Conservation (phyloP, 768 basidiomycete genomes). For the Pisolithus microcarpus region DNA sequence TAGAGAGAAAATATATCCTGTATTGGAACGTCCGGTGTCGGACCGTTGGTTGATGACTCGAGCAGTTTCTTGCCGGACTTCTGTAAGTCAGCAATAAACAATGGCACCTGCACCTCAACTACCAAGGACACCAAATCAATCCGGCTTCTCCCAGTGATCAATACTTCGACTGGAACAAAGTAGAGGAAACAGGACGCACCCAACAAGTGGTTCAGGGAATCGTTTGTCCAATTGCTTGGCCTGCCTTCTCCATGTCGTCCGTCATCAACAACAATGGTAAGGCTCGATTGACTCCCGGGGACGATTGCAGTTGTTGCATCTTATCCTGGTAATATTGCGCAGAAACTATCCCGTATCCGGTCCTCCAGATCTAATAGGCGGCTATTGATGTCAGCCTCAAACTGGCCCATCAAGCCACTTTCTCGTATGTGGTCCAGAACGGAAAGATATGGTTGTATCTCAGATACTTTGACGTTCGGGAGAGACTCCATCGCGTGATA, state of each 20-base stretch:
- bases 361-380: constrained; percentile 64
- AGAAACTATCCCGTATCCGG: constrained; percentile 52
- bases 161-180: not conserved
- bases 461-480: constrained; percentile 65
- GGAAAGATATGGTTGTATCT: constrained; percentile 55
- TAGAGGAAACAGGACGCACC: constrained; percentile 37
- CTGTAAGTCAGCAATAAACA: constrained; percentile 60
- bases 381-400: constrained; percentile 64
- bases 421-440: constrained; percentile 68
- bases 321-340: constrained; percentile 56
- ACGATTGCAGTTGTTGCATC: constrained; percentile 54
- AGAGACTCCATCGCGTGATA: constrained; percentile 79
- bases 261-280: constrained; percentile 78
- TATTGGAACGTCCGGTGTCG: constrained; percentile 81
- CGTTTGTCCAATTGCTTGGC: constrained; percentile 80
- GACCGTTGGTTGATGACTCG: constrained; percentile 80
- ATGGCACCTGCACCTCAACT: constrained; percentile 61
- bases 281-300: constrained; percentile 76
- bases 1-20: constrained; percentile 88
- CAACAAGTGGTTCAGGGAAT: constrained; percentile 77
- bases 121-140: constrained; percentile 72
- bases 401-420: constrained; percentile 63
- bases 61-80: constrained; percentile 65
- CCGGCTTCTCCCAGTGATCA: constrained; percentile 35
- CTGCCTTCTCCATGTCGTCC: constrained; percentile 81